Conservation (phyloP, 306 rosid species). For the Corylus heterophylla region DNA sequence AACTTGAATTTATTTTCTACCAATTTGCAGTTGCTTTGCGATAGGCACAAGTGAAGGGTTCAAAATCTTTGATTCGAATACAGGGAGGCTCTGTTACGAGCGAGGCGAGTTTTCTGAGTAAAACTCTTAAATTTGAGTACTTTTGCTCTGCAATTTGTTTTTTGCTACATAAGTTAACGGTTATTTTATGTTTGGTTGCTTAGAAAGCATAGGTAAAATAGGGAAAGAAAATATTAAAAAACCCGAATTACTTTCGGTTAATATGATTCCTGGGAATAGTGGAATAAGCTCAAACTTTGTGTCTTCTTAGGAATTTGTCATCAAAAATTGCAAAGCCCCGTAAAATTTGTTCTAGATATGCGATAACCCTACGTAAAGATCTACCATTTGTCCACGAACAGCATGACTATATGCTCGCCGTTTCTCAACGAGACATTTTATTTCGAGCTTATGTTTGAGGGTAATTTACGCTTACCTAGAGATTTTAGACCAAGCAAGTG, state of each 20-base stretch:
- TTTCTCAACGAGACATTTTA: too few relatives aligned
- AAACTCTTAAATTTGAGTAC: neutral
- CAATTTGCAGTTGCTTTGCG: constrained; percentile 68
- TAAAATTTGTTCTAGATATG: neutral
- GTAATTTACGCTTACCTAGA: neutral
- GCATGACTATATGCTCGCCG: neutral
- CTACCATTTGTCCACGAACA: neutral
- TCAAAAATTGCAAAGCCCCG: neutral
- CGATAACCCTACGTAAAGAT: neutral
- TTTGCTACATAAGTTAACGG: neutral
- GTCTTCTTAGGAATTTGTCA: neutral
- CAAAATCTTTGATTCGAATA: constrained; percentile 69
- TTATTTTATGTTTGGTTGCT: neutral
- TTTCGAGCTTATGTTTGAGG: neutral
- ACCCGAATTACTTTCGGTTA: neutral
- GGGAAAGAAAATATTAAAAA: neutral
- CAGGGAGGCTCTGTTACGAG: constrained; percentile 79
- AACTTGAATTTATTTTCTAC: neutral
- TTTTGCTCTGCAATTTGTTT: neutral
- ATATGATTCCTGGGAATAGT: neutral
- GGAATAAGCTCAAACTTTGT: neutral
- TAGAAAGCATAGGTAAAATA: neutral
- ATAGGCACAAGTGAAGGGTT: constrained; percentile 83
- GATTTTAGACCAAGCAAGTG: neutral
- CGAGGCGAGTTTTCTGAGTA: constrained; percentile 40